Evolutionary conservation across 495 filamentous ascomycete genomes (phyloP), one percentile per base, ranked within the genome.

Genomic region (Tuber brumale): DNA sequence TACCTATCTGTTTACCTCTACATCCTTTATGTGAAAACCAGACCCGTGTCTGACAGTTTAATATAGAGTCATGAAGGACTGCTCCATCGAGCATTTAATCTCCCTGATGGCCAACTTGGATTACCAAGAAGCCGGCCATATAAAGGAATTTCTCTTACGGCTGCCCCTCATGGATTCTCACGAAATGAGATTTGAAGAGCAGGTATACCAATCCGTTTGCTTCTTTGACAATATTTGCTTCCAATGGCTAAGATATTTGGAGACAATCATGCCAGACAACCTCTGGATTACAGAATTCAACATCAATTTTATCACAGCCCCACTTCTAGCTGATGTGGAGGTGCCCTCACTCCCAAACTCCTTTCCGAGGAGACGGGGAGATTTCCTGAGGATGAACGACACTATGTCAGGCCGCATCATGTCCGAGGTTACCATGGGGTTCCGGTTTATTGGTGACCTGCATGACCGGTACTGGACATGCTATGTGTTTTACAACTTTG

Each of bases 201-300:
- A 61, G 10, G 51, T 61, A 61, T 27, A 2, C 3, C n/a, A 61
- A 31, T 16, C n/a, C 23, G 0, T n/a, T 3, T 14, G 7, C n/a
- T 31, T 39, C 37, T 3, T 61, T 3, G 8, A 61, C n/a, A 14
- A 61, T 14, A 12, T 12, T 10, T 10, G 0, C 12, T 61, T 61
- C 14, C 16, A 31, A n/a, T 10, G 51, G 10, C n/a, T 61, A 14
- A 61, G 1, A 61, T 31, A 10, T 61, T 14, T n/a, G 23, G 31
- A 71, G 70, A 71, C 70, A 23, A 44, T 44, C n/a, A 31, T 71
- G 31, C 70, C 70, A 23, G 70, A 71, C 70, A 41, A 71, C 41
- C 37, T 71, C n/a, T 71, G 70, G 70, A 44, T 71, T 16, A 44
- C 42, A 44, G 70, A 71, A 44, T 71, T 71, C 42, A 71, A 39